These are phyloP conservation scores for Spencermartinsiella europaea DNA, from an alignment of 805 yeast species.

Conservation along the genomic window DNA sequence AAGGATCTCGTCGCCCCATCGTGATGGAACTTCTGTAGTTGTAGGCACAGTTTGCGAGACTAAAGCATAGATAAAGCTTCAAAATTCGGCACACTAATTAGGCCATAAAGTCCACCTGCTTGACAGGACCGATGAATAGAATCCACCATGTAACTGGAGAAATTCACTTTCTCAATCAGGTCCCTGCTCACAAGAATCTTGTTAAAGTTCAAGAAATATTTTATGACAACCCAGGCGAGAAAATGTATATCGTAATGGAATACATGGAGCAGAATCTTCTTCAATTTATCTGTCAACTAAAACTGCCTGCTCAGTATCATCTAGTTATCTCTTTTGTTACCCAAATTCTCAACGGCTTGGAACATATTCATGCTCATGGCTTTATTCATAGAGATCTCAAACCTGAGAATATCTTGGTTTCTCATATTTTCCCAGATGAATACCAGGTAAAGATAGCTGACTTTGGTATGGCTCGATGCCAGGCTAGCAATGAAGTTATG, in stretches of 20 bases:
- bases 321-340: constrained; percentile 44
- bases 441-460: constrained; percentile 82
- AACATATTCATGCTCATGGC: constrained; percentile 68
- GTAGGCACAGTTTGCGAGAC: too few species aligned
- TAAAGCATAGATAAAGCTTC: too few species aligned
- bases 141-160: constrained; percentile 45
- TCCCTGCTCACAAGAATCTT: constrained; percentile 66
- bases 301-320: constrained; percentile 46
- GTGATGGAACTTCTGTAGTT: not conserved
- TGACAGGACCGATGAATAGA: constrained; percentile 45
- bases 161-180: constrained; percentile 35
- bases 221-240: constrained; percentile 54
- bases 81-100: too few species aligned
- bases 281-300: constrained; percentile 64
- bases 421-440: constrained; percentile 27
- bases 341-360: constrained; percentile 70
- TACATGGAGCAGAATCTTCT: constrained; percentile 76
- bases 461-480: constrained; percentile 84
- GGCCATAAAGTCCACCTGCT: constrained; percentile 79
- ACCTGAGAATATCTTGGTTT: constrained; percentile 83
- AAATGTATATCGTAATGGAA: constrained; percentile 83
- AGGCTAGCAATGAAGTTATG: constrained; percentile 54
- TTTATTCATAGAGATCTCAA: constrained; percentile 87
- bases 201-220: constrained; percentile 77
- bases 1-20: not conserved